Base-by-base conservation (phyloP, 2,329 filamentous ascomycete species). In the Alternaria sp. region DNA sequence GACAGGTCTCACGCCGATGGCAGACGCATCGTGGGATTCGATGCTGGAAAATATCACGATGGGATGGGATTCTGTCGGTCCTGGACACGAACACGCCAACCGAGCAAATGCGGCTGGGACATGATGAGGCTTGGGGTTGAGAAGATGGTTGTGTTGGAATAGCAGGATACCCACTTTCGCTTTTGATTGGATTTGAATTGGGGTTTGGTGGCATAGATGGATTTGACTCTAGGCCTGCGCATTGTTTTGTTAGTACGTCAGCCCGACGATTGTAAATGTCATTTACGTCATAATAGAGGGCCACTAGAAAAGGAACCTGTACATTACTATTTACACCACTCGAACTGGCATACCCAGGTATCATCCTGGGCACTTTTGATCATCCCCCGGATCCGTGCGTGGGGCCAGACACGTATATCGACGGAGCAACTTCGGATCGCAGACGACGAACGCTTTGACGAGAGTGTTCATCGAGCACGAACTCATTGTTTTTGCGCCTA, bases 11-110 rank as follows among this genome's bases (percentile, higher is more conserved):
- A 74, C 76, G 25, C 72, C 73, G 3, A 74, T 77, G 70, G 68
- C 66, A 10, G 75, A 78, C 40, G 74, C 71, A 12, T 67, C 64
- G 4, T 79, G 75, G 75, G 75, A 78, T 46, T 67, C 73, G 32
- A 75, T 79, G 75, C 62, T 79, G 6, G 74, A 79, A 56, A 76
- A 64, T 34, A 75, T 78, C 14, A 73, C 73, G 12, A 66, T 78
- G 66, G 73, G 73, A 8, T 79, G 76, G 77, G 73, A 76, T 46
- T 55, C 58, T 2, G 12, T 65, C 7, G 67, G 69, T 7, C 69
- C 68, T 27, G 57, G 64, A 7, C 64, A 67, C 27, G 57, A 48
- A 10, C 22, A 9, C 28, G 28, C 28, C 11, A 11, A 11, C 16
- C 43, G 38, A 41, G n/a, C 22, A 20, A 46, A 66, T 5, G 25